Evolutionary conservation across 2,329 filamentous ascomycete genomes (phyloP).

Genomic region (Karstenula rhodostoma): DNA sequence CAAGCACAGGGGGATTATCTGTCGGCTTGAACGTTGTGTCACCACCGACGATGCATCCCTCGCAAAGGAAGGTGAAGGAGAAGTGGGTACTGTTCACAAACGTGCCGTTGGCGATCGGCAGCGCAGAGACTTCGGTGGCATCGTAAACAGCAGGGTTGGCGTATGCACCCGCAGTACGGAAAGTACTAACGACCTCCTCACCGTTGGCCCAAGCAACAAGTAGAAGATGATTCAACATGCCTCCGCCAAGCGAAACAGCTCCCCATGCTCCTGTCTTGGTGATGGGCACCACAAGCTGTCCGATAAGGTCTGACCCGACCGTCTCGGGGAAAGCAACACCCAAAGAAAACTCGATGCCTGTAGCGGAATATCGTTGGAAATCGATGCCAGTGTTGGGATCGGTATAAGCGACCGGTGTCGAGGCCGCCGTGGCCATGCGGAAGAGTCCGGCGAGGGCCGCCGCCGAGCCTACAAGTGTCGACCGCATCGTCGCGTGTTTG

Average conservation of each 20-base stretch:
- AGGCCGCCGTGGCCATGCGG: slow-evolving; percentile 13
- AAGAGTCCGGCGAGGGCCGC: slow-evolving; percentile 20
- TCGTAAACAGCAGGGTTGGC: slow-evolving; percentile 10
- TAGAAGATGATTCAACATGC: slow-evolving; percentile 11
- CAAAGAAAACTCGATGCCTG: slow-evolving; percentile 16
- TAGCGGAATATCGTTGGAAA: slow-evolving; percentile 20
- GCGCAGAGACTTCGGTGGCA: slow-evolving; percentile 2
- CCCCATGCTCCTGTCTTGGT: slow-evolving; percentile 3
- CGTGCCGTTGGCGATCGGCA: slow-evolving; percentile 10
- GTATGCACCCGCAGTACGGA: slow-evolving; percentile 6
- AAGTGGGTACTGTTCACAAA: slow-evolving; percentile 12
- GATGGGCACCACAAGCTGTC: slow-evolving; percentile 22
- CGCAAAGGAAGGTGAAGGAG: slow-evolving; percentile 8
- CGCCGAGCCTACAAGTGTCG: slow-evolving; percentile 20
- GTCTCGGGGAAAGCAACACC: slow-evolving; percentile 21
- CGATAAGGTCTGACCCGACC: slow-evolving; percentile 21
- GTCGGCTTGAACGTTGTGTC: slow-evolving; percentile 4
- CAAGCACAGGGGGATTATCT: slow-evolving; percentile 1
- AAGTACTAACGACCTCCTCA: slow-evolving; percentile 8
- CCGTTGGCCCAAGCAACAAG: slow-evolving; percentile 10
- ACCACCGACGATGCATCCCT: slow-evolving; percentile 9
- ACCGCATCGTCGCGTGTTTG: slow-evolving; percentile 19
- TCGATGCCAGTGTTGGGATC: slow-evolving; percentile 25
- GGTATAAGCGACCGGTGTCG: slow-evolving; percentile 22
- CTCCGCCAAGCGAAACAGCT: slow-evolving; percentile 9